Evolutionary conservation across 106 monocot genomes (phyloP).

Genomic region (Apostasia ramifera): DNA sequence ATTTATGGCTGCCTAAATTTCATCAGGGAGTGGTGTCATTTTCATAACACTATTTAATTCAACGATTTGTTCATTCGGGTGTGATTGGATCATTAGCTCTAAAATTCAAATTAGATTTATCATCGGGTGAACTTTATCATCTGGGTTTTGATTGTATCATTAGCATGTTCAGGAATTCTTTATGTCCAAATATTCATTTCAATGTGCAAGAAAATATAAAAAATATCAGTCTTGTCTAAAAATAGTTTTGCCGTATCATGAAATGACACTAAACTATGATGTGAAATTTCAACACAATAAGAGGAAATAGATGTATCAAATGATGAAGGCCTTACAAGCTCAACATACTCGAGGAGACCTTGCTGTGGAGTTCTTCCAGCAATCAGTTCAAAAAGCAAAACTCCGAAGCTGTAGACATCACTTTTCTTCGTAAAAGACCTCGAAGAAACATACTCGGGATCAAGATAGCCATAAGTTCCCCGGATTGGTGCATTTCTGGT

Average conservation of each 20-base stretch:
- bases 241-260: no score
- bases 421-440: slow-evolving; percentile 87
- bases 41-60: no score
- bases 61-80: no score
- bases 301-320: neutral
- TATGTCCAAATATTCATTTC: no score
- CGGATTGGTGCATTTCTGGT: slow-evolving; percentile 43
- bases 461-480: slow-evolving; percentile 95
- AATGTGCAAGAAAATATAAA: no score
- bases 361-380: slow-evolving; percentile 84
- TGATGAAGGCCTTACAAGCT: slow-evolving; percentile 59
- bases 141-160: no score
- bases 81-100: no score
- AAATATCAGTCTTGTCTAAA: no score
- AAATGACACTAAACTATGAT: no score
- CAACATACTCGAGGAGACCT: slow-evolving; percentile 92
- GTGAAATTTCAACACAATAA: neutral
- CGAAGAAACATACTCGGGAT: slow-evolving; percentile 89
- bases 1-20: slow-evolving; percentile 68
- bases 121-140: no score
- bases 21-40: neutral
- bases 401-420: slow-evolving; percentile 95
- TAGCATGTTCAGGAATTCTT: no score
- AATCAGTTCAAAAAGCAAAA: slow-evolving; percentile 91
- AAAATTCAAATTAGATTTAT: no score